Percentiles rank a stretch among this genome's conserved stretches.
Conservation (phyloP, 768 basidiomycete species). For the Flagelloscypha sp. region DNA sequence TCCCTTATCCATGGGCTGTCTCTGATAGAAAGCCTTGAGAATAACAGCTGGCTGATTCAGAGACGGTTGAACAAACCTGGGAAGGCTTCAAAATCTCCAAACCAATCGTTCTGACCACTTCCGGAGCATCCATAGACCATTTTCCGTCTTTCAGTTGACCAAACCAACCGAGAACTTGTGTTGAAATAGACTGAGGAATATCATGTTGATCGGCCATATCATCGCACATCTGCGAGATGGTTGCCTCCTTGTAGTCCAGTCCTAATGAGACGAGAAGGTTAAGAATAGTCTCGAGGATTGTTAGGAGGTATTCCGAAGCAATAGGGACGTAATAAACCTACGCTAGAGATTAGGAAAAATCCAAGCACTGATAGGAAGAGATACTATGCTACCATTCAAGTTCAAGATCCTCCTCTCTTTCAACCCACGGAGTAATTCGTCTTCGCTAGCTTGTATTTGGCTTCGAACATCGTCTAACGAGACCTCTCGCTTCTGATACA, state of each 20-base stretch:
- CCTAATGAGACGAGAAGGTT: conserved; percentile 62
- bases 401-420: conserved; percentile 63
- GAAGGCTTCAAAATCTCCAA: conserved; percentile 59
- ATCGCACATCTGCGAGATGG: conserved; percentile 50
- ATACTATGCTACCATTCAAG: conserved; percentile 47
- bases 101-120: conserved; percentile 69
- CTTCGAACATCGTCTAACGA: conserved; percentile 55
- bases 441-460: conserved; percentile 77
- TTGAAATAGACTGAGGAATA: conserved; percentile 47
- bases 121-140: conserved; percentile 61
- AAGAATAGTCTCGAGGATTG: conserved; percentile 68
- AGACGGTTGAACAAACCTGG: conserved; percentile 29
- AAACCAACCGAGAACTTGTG: conserved; percentile 79
- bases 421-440: conserved; percentile 59
- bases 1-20: conserved; percentile 49
- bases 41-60: conserved; percentile 1
- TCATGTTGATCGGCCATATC: conserved; percentile 69
- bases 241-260: conserved; percentile 41
- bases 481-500: conserved; percentile 24
- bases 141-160: conserved; percentile 45
- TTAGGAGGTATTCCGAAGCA: conserved; percentile 52
- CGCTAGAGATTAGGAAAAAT: too few species aligned
- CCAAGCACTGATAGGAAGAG: conserved; percentile 2
- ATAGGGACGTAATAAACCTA: conserved; percentile 73
- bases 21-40: conserved; percentile 18